Percentiles rank a stretch among this genome's conserved stretches.
phyloP scores from a whole-genome alignment of 768 basidiomycete genomes.

The Tylopilus subfusipes region DNA sequence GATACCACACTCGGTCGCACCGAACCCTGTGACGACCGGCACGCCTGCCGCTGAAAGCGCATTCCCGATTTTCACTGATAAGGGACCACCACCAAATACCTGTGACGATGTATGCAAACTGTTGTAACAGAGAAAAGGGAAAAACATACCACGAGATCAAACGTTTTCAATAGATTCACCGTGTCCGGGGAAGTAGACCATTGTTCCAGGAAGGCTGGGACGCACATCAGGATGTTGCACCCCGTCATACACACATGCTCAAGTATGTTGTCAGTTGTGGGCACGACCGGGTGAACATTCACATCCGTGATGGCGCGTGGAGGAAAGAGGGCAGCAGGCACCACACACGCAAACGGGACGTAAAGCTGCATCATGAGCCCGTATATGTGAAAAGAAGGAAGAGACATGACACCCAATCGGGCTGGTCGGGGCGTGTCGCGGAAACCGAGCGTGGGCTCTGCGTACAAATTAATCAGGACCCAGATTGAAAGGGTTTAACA shows the following conservation, averaged over 20 bases:
- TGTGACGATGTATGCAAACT: not conserved
- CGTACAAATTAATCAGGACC: not conserved
- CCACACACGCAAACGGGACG: conserved; percentile 27
- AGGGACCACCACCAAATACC: conserved; percentile 13
- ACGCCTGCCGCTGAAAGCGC: conserved; percentile 14
- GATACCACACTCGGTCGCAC: conserved; percentile 22
- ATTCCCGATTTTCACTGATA: conserved; percentile 13
- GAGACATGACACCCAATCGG: conserved; percentile 26
- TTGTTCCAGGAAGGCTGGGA: conserved; percentile 21
- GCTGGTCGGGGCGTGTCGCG: not conserved
- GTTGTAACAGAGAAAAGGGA: not conserved
- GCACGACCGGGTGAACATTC: conserved; percentile 9
- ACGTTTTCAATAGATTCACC: not conserved
- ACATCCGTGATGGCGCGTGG: conserved; percentile 14
- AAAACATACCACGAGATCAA: not conserved
- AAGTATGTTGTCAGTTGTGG: conserved; percentile 18
- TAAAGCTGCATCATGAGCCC: conserved; percentile 34
- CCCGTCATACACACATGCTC: conserved; percentile 1
- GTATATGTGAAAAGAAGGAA: conserved; percentile 40
- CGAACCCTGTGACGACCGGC: conserved; percentile 8
- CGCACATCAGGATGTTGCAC: conserved; percentile 8
- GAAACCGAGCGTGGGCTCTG: conserved; percentile 1
- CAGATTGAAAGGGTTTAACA: too few relatives aligned
- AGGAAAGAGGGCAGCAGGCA: conserved; percentile 32
- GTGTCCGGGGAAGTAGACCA: conserved; percentile 7